Conservation (phyloP, 139 green algal genomes). For the Coelastrella sp. region DNA sequence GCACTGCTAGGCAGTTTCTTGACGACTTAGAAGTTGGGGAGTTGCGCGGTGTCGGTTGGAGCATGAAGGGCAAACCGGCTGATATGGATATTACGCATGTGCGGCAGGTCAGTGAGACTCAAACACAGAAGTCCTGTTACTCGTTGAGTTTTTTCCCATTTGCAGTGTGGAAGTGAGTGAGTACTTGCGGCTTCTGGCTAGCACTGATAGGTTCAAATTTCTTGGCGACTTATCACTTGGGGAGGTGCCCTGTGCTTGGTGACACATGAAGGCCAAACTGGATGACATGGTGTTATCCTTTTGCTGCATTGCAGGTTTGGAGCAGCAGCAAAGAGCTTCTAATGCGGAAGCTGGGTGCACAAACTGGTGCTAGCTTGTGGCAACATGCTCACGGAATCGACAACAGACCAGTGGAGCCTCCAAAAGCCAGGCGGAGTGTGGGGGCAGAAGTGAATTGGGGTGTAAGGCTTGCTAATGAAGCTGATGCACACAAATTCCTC, state of each 20-base stretch:
- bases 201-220: too few species aligned
- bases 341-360: constrained; percentile 79
- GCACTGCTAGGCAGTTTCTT: too few species aligned
- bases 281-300: neutral
- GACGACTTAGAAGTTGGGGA: constrained; percentile 58
- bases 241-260: too few species aligned
- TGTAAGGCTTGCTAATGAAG: constrained; percentile 80
- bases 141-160: too few species aligned
- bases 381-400: constrained; percentile 38
- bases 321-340: constrained; percentile 63
- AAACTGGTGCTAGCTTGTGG: constrained; percentile 79
- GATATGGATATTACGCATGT: constrained; percentile 73
- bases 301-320: constrained; percentile 45
- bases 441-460: constrained; percentile 97
- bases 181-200: too few species aligned
- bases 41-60: constrained; percentile 93
- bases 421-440: constrained; percentile 73
- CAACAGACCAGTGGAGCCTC: constrained; percentile 49
- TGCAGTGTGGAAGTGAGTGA: too few species aligned
- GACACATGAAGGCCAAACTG: too few species aligned
- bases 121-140: too few species aligned
- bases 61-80: constrained; percentile 70
- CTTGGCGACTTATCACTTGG: too few species aligned
- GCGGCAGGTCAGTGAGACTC: constrained; percentile 49
- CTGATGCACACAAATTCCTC: constrained; percentile 74